These are phyloP conservation scores for Neopestalotiopsis rosae DNA, from an alignment of 2,329 filamentous ascomycete genomes.

Conservation along the genomic window DNA sequence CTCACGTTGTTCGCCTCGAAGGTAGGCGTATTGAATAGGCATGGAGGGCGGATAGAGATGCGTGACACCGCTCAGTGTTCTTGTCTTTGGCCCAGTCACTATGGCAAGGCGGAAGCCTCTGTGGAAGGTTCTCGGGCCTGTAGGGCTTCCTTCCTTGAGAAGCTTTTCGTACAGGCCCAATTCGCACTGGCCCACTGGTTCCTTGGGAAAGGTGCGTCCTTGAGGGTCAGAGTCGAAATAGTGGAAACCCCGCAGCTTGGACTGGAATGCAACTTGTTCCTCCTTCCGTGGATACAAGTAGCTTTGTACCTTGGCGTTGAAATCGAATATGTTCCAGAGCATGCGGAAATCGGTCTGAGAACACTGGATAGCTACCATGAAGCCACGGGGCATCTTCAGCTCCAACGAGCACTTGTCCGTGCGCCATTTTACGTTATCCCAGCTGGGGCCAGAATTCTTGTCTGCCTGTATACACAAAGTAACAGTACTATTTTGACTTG, in stretches of 20 bases:
- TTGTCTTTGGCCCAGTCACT: conserved; percentile 77
- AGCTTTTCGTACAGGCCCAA: conserved; percentile 77
- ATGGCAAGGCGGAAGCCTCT: conserved; percentile 80
- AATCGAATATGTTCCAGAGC: conserved; percentile 85
- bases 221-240: conserved; percentile 79
- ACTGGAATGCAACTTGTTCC: conserved; percentile 73
- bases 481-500: conserved; percentile 79
- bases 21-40: conserved; percentile 79
- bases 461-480: conserved; percentile 76
- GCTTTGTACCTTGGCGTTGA: conserved; percentile 76
- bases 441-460: conserved; percentile 71
- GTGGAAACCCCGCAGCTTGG: conserved; percentile 75
- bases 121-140: conserved; percentile 74
- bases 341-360: conserved; percentile 78
- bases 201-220: conserved; percentile 75
- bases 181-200: conserved; percentile 73
- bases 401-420: conserved; percentile 69
- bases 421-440: conserved; percentile 85
- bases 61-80: conserved; percentile 77
- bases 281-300: conserved; percentile 72
- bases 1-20: conserved; percentile 72
- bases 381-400: conserved; percentile 76
- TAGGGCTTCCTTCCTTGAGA: conserved; percentile 71
- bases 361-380: conserved; percentile 73
- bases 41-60: conserved; percentile 69